These are phyloP conservation scores for Earliella scabrosa DNA, from an alignment of 1,284 basidiomycete species.

Conservation along the genomic window DNA sequence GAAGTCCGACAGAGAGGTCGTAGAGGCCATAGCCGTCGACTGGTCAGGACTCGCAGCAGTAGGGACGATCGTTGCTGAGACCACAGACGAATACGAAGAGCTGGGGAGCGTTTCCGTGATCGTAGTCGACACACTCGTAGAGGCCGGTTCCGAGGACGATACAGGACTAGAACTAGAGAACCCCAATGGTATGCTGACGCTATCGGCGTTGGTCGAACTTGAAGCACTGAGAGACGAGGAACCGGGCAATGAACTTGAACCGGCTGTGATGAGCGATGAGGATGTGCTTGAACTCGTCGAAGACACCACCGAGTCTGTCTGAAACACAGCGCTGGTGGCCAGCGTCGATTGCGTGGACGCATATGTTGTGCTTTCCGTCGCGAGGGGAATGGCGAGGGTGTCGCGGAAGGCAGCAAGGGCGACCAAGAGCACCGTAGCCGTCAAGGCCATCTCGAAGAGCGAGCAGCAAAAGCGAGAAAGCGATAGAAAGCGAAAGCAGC, in stretches of 20 bases:
- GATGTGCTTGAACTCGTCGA: background rate
- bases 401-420: constrained; percentile 17
- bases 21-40: background rate
- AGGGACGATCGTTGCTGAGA: constrained; percentile 20
- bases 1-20: background rate
- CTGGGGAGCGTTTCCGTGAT: no score
- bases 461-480: constrained; percentile 3
- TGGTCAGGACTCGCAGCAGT: background rate
- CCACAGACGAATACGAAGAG: constrained; percentile 21
- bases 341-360: background rate
- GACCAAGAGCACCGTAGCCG: constrained; percentile 22
- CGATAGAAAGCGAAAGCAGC: background rate
- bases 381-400: constrained; percentile 20
- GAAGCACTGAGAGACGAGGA: no score
- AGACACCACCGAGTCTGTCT: background rate
- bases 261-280: background rate
- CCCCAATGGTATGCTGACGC: no score
- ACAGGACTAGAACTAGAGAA: no score
- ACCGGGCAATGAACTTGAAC: no score
- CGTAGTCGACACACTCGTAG: no score
- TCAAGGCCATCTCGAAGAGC: constrained; percentile 31
- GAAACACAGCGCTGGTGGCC: background rate
- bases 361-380: constrained; percentile 11
- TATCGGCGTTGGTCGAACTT: no score
- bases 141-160: no score